Percentiles rank a stretch among this genome's conserved stretches.
Evolutionary conservation across 2,329 filamentous ascomycete species (phyloP).

Genomic region (Chaetomiaceae sp.): DNA sequence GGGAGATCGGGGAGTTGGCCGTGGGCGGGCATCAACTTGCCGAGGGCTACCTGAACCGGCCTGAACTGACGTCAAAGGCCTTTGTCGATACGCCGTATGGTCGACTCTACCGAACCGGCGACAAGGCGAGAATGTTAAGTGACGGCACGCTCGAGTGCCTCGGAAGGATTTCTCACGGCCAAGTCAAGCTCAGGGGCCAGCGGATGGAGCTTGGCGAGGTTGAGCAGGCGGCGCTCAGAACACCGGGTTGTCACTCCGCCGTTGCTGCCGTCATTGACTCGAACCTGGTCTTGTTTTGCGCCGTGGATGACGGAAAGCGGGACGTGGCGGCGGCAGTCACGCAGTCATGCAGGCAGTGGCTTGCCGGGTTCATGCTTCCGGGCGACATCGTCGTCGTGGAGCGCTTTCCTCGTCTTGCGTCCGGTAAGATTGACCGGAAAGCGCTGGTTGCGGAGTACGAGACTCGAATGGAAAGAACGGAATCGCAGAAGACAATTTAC

Average conservation of each 20-base stretch:
- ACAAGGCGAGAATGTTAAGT: slow-evolving; percentile 66
- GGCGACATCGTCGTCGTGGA: slow-evolving; percentile 62
- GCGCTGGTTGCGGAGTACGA: slow-evolving; percentile 54
- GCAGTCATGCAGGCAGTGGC: slow-evolving; percentile 64
- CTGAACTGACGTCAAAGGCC: slow-evolving; percentile 65
- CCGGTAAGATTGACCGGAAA: slow-evolving; percentile 77
- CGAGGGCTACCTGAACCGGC: slow-evolving; percentile 74
- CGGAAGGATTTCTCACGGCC: slow-evolving; percentile 72
- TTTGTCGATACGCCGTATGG: slow-evolving; percentile 69
- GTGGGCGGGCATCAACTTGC: slow-evolving; percentile 79
- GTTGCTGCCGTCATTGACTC: slow-evolving; percentile 64
- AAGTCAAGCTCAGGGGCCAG: slow-evolving; percentile 84
- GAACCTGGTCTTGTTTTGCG: slow-evolving; percentile 70
- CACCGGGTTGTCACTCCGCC: slow-evolving; percentile 58
- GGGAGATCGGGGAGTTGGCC: slow-evolving; percentile 72
- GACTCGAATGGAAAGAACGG: neutral
- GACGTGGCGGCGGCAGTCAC: slow-evolving; percentile 43
- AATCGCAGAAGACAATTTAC: slow-evolving; percentile 11
- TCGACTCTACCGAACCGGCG: slow-evolving; percentile 76
- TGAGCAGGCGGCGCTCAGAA: slow-evolving; percentile 63
- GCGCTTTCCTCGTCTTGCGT: slow-evolving; percentile 69
- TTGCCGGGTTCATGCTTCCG: slow-evolving; percentile 81
- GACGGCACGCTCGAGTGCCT: slow-evolving; percentile 76
- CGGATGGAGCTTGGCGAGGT: slow-evolving; percentile 76
- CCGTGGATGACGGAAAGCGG: slow-evolving; percentile 41